These are phyloP conservation scores for Choricystis sp. DNA, from an alignment of 139 green algal species.

Conservation along the genomic window DNA sequence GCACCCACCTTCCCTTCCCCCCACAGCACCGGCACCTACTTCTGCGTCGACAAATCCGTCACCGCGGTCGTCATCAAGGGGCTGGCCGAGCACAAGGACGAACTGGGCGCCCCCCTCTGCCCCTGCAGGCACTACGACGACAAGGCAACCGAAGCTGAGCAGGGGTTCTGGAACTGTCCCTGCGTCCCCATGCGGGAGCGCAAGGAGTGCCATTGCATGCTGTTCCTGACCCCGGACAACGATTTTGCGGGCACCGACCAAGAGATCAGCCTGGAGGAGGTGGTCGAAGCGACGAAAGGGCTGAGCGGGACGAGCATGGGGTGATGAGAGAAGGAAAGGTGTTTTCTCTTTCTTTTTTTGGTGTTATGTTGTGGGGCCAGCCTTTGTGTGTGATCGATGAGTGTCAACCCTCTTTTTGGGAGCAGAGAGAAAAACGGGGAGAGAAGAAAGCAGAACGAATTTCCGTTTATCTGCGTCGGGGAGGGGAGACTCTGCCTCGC, in stretches of 20 bases:
- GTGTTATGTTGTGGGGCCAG: too few species aligned
- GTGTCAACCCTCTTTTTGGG: too few species aligned
- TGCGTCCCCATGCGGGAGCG: constrained; percentile 97
- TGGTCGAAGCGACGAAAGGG: constrained; percentile 23
- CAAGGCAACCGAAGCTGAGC: constrained; percentile 78
- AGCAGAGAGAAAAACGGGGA: too few species aligned
- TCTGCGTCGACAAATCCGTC: constrained; percentile 95
- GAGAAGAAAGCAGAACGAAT: too few species aligned
- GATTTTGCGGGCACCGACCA: constrained; percentile 85
- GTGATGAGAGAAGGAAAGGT: too few species aligned
- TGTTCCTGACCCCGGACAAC: constrained; percentile 96
- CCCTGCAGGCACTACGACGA: constrained; percentile 98
- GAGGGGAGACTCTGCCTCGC: too few species aligned
- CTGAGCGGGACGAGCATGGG: constrained; percentile 15
- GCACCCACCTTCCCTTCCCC: background rate
- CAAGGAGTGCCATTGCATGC: constrained; percentile 99
- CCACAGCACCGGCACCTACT: constrained; percentile 78
- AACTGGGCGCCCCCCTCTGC: constrained; percentile 86
- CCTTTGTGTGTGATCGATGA: too few species aligned
- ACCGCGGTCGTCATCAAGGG: constrained; percentile 97
- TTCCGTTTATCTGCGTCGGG: too few species aligned
- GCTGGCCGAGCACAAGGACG: constrained; percentile 95
- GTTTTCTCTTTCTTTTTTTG: too few species aligned
- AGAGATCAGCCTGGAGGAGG: constrained; percentile 33
- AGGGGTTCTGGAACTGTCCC: constrained; percentile 99